A percentile compares a stretch with the other conserved stretches of the same genome.
Conservation (phyloP, 1,284 basidiomycete genomes). For the Trametes polyzona region DNA sequence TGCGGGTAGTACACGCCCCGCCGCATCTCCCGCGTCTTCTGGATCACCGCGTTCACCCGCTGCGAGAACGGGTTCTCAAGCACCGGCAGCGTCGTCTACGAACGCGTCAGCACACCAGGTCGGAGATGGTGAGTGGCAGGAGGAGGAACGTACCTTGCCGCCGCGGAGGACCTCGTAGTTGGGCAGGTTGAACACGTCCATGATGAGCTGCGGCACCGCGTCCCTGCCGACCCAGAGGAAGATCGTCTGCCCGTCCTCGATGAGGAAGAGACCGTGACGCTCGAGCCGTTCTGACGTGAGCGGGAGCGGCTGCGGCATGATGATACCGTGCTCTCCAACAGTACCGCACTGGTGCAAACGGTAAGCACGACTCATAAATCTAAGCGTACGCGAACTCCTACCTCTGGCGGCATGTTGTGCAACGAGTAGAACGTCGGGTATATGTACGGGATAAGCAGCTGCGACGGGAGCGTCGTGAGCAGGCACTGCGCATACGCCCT, state of each 20-base stretch:
- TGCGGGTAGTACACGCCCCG: conserved; percentile 93
- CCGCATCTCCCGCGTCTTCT: conserved; percentile 90
- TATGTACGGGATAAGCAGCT: conserved; percentile 91
- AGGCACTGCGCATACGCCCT: conserved; percentile 94
- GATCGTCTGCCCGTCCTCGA: conserved; percentile 97
- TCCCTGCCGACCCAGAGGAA: conserved; percentile 98
- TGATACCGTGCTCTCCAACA: conserved; percentile 79
- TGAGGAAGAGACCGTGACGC: conserved; percentile 94
- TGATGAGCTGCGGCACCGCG: conserved; percentile 91
- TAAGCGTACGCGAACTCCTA: conserved; percentile 38
- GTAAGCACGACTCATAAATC: too few species aligned
- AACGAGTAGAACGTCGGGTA: conserved; percentile 95
- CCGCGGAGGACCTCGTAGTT: conserved; percentile 88
- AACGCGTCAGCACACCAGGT: not conserved
- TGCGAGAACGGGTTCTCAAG: conserved; percentile 94
- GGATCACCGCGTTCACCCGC: conserved; percentile 90
- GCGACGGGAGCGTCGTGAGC: conserved; percentile 89
- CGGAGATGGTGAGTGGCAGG: not conserved
- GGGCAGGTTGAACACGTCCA: conserved; percentile 94
- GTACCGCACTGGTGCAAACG: conserved; percentile 65
- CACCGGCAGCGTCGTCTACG: conserved; percentile 80
- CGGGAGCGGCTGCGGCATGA: conserved; percentile 87
- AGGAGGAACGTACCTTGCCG: conserved; percentile 75
- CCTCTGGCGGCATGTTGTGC: conserved; percentile 95
- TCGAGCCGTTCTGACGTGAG: conserved; percentile 93